Conservation (phyloP, 2,329 filamentous ascomycete genomes). For the Diaporthe ilicicola region DNA sequence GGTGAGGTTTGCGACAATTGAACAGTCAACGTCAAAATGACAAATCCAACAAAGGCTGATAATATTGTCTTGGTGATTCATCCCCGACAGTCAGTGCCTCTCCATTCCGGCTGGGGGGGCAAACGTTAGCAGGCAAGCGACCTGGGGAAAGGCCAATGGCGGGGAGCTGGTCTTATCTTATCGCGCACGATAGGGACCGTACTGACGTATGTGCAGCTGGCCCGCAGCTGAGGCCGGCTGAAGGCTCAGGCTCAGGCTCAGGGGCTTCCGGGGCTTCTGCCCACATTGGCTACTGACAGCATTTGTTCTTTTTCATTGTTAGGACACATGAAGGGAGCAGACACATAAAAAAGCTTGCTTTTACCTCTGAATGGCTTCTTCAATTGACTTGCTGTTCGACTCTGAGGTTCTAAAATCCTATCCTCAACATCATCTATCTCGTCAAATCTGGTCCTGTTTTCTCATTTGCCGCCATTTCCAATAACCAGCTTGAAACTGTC, state of each 20-base stretch:
- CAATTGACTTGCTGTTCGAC: background rate
- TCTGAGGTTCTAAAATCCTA: background rate
- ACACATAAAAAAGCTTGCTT: too few species aligned
- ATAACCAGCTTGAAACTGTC: background rate
- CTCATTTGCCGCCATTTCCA: background rate
- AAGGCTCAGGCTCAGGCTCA: background rate
- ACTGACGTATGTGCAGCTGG: background rate
- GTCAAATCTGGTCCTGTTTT: background rate
- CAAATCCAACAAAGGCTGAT: background rate
- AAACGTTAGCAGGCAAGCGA: background rate
- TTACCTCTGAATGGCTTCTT: background rate
- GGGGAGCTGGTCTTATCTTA: conserved; percentile 17
- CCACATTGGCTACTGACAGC: background rate
- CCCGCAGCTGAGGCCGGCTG: conserved; percentile 17
- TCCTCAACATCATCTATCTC: background rate
- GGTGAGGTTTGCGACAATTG: background rate
- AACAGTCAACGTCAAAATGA: background rate
- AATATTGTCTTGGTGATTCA: conserved; percentile 9
- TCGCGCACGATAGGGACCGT: background rate
- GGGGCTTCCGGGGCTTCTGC: background rate
- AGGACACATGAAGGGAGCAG: background rate
- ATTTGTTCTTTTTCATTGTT: background rate
- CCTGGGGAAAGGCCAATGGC: background rate
- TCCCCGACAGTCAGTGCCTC: background rate
- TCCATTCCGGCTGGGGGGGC: background rate